phyloP scores from a whole-genome alignment of 768 basidiomycete species.

The Aureoboletus auriporus region DNA sequence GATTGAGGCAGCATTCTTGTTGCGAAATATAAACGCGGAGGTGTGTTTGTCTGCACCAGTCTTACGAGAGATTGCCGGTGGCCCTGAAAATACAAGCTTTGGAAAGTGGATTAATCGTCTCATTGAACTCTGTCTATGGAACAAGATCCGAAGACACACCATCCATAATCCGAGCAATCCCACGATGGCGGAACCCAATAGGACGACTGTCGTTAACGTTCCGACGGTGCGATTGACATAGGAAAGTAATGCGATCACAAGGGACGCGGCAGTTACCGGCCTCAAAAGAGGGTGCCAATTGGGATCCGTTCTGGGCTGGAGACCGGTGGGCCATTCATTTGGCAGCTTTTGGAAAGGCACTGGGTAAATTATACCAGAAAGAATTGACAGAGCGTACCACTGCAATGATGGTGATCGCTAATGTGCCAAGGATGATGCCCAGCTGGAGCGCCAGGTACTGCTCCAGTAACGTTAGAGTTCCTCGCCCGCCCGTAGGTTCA shows the following conservation, averaged over 20 bases:
- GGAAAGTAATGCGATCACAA: slow-evolving; percentile 56
- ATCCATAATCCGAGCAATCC: slow-evolving; percentile 70
- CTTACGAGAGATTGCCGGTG: slow-evolving; percentile 55
- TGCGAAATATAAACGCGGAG: slow-evolving; percentile 75
- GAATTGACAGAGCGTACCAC: slow-evolving; percentile 37
- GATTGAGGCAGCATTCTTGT: slow-evolving; percentile 59
- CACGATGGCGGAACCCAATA: slow-evolving; percentile 45
- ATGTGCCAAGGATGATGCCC: slow-evolving; percentile 54
- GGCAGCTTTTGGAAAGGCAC: slow-evolving; percentile 36
- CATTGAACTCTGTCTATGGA: slow-evolving; percentile 5
- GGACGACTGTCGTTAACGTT: slow-evolving; percentile 49
- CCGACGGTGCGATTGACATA: slow-evolving; percentile 62
- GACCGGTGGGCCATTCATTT: slow-evolving; percentile 31
- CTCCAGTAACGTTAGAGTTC: slow-evolving; percentile 60
- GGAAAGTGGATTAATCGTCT: slow-evolving; percentile 11
- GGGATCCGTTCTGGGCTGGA: slow-evolving; percentile 25
- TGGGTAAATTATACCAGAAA: slow-evolving; percentile 4
- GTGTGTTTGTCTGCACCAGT: slow-evolving; percentile 84
- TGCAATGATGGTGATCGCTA: slow-evolving; percentile 54
- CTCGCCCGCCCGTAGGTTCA: slow-evolving; percentile 39
- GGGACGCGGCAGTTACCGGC: slow-evolving; percentile 53
- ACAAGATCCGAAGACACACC: slow-evolving; percentile 40
- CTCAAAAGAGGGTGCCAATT: slow-evolving; percentile 59
- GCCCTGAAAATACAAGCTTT: slow-evolving; percentile 60
- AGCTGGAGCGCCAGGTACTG: slow-evolving; percentile 64